phyloP scores from a whole-genome alignment of 768 basidiomycete genomes.

The Suillus placidus region DNA sequence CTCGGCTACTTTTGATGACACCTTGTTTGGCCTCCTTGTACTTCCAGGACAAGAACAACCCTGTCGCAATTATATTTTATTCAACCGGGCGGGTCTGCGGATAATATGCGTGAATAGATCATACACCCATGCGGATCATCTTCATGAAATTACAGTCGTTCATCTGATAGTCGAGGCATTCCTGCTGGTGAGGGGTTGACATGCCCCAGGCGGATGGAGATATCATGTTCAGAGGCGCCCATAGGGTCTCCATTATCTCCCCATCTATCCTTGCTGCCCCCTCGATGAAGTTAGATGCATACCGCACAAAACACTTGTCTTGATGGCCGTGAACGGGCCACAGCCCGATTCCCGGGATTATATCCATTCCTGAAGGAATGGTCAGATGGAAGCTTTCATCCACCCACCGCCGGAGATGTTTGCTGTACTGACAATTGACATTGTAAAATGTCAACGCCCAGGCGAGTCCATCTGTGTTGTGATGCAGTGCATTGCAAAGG shows the following conservation, averaged over 20 bases:
- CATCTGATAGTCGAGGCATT: constrained; percentile 25
- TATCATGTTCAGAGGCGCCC: neutral
- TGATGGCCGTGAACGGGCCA: no score
- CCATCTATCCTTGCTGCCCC: neutral
- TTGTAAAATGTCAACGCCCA: no score
- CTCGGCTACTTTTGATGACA: neutral
- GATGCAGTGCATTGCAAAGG: no score
- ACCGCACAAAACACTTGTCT: neutral
- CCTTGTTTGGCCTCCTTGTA: no score
- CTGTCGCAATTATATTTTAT: no score
- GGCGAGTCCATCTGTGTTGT: no score
- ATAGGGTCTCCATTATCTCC: constrained; percentile 15
- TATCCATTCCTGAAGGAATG: neutral
- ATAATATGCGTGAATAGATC: no score
- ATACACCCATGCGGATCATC: constrained; percentile 16
- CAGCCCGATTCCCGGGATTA: neutral
- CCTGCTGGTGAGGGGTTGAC: neutral
- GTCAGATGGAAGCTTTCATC: no score
- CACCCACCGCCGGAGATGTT: no score
- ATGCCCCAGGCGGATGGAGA: neutral
- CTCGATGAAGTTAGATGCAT: neutral
- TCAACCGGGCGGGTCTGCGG: no score
- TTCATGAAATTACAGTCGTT: constrained; percentile 31
- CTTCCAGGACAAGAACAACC: no score
- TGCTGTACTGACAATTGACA: no score